These are phyloP conservation scores for Ceratobasidium sp. DNA, from an alignment of 1,284 basidiomycete genomes.

Conservation along the genomic window DNA sequence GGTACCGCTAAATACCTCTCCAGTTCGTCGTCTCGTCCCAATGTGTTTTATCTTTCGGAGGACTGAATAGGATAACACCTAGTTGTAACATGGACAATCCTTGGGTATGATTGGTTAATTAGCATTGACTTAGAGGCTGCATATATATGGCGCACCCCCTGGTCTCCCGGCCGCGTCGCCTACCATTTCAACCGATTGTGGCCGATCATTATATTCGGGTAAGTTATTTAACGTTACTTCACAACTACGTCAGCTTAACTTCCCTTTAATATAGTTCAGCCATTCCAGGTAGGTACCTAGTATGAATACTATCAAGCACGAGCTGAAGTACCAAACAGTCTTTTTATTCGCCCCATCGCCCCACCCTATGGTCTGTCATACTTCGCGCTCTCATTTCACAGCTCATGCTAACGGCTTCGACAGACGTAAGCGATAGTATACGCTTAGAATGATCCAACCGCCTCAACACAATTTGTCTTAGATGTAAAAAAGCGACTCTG, in stretches of 20 bases:
- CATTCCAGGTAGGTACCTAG: not conserved
- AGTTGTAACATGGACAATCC: constrained; percentile 26
- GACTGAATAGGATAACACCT: not conserved
- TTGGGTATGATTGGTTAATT: constrained; percentile 26
- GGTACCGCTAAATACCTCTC: constrained; percentile 6
- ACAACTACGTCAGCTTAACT: not conserved
- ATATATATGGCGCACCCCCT: constrained; percentile 11
- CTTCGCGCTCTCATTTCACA: not conserved
- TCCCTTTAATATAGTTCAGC: not conserved
- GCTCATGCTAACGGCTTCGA: not conserved
- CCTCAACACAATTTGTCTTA: not conserved
- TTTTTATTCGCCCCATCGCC: constrained; percentile 4
- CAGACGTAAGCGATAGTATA: not conserved
- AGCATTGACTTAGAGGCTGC: constrained; percentile 19
- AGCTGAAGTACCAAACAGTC: not conserved
- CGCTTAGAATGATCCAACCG: not conserved
- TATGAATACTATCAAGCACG: too few species aligned
- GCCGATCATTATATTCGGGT: constrained; percentile 25
- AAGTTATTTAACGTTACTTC: not conserved
- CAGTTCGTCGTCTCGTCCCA: not conserved
- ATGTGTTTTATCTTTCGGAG: not conserved
- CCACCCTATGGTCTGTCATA: not conserved
- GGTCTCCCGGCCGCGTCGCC: constrained; percentile 10
- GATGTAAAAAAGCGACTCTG: constrained; percentile 1
- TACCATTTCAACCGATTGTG: constrained; percentile 39